phyloP scores from a whole-genome alignment of 202 grass and related monocot species.

The Digitaria exilis region DNA sequence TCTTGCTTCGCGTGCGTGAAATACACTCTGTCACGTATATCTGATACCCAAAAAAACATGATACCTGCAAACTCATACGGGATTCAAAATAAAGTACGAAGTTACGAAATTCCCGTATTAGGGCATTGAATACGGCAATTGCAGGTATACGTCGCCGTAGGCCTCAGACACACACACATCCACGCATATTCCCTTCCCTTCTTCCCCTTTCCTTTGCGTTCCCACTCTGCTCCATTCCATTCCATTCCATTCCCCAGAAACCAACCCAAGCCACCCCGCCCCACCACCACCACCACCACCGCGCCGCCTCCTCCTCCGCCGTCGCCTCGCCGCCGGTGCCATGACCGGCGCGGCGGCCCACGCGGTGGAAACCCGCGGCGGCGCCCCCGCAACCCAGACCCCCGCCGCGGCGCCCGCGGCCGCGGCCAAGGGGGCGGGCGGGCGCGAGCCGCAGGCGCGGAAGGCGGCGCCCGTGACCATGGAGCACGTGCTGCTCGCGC shows the following conservation, averaged over 20 bases:
- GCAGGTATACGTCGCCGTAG: slow-evolving; percentile 4
- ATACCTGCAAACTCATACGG: background rate
- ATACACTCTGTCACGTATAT: too few species aligned
- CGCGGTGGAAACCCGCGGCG: slow-evolving; percentile 43
- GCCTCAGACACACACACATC: slow-evolving; percentile 22
- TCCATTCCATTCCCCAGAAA: too few species aligned
- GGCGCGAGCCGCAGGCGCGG: slow-evolving; percentile 61
- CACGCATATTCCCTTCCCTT: slow-evolving; percentile 35
- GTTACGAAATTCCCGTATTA: slow-evolving; percentile 6
- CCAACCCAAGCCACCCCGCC: slow-evolving; percentile 19
- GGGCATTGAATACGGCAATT: background rate
- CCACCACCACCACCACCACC: slow-evolving; percentile 37
- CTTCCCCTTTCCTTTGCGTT: slow-evolving; percentile 18
- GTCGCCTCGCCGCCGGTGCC: slow-evolving; percentile 40
- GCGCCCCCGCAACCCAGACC: slow-evolving; percentile 24
- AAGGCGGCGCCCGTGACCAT: slow-evolving; percentile 79
- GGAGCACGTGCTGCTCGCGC: slow-evolving; percentile 85
- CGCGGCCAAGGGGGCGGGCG: background rate
- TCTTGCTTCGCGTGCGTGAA: too few species aligned
- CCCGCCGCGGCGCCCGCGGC: background rate
- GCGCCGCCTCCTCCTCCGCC: background rate
- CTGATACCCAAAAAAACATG: too few species aligned
- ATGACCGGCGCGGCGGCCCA: slow-evolving; percentile 66
- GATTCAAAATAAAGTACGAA: background rate
- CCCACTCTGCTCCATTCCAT: slow-evolving; percentile 14